Conservation (phyloP, 1,284 basidiomycete genomes). For the Trametes sp. region DNA sequence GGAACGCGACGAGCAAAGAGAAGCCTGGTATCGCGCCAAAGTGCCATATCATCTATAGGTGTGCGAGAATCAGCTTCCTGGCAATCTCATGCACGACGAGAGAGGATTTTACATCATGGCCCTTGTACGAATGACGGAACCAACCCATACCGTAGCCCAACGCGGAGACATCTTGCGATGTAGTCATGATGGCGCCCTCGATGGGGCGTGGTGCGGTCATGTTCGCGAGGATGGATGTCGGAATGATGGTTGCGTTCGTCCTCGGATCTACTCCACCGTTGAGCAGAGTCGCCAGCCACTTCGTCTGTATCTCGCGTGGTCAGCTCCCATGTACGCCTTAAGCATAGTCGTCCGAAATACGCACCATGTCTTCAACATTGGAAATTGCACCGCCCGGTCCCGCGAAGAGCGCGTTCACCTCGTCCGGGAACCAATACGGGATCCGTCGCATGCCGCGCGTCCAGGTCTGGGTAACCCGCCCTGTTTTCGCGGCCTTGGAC, state of each 20-base stretch:
- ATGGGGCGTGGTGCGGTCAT: conserved; percentile 40
- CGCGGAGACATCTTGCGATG: conserved; percentile 25
- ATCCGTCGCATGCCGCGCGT: conserved; percentile 35
- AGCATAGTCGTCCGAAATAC: too few species aligned
- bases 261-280: conserved; percentile 38
- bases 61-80: not conserved
- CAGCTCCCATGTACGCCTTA: not conserved
- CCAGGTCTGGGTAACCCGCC: conserved; percentile 45
- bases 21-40: conserved; percentile 43
- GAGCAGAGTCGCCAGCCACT: conserved; percentile 42
- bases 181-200: conserved; percentile 7
- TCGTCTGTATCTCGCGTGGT: conserved; percentile 31
- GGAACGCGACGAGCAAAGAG: conserved; percentile 44
- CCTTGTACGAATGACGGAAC: conserved; percentile 36
- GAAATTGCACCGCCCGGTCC: conserved; percentile 45
- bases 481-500: conserved; percentile 40
- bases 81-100: not conserved
- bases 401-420: conserved; percentile 37
- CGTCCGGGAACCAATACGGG: conserved; percentile 40
- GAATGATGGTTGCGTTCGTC: conserved; percentile 40
- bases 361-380: conserved; percentile 42
- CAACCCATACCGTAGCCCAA: conserved; percentile 43
- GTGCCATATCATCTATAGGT: conserved; percentile 33
- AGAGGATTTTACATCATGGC: conserved; percentile 34
- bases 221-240: conserved; percentile 34